phyloP scores from a whole-genome alignment of 2,329 filamentous ascomycete genomes.

The Colletotrichum cereale region DNA sequence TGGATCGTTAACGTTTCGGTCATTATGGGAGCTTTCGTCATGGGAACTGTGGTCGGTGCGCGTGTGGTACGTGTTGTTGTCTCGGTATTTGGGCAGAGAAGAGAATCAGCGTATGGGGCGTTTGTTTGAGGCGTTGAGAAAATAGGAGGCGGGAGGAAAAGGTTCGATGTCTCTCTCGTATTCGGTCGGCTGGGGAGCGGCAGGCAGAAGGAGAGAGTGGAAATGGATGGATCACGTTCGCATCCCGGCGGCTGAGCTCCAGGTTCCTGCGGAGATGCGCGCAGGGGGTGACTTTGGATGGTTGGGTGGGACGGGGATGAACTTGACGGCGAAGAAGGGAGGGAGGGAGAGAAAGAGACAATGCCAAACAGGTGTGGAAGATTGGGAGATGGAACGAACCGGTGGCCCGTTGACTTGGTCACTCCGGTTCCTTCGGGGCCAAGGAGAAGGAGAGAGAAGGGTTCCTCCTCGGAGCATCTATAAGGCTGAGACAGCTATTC shows the following conservation, averaged over 20 bases:
- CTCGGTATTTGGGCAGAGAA: not conserved
- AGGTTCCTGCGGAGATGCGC: slow-evolving; percentile 11
- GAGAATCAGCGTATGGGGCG: not conserved
- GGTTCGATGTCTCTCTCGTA: not conserved
- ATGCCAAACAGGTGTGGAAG: too few species aligned
- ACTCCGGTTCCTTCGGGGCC: too few species aligned
- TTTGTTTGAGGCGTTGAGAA: not conserved
- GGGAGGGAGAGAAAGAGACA: not conserved
- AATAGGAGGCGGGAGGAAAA: not conserved
- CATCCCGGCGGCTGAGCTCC: not conserved
- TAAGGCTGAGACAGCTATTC: slow-evolving; percentile 1
- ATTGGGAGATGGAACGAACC: slow-evolving; percentile 32
- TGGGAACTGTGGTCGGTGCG: not conserved
- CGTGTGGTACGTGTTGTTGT: not conserved
- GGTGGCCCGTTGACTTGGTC: slow-evolving; percentile 24
- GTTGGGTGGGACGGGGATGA: not conserved
- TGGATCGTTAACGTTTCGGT: slow-evolving; percentile 13
- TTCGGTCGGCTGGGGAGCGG: not conserved
- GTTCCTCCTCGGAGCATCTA: not conserved
- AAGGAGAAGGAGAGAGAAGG: too few species aligned
- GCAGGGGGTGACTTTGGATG: not conserved
- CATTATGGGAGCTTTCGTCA: slow-evolving; percentile 1
- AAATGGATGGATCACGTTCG: not conserved
- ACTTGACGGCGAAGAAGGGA: not conserved
- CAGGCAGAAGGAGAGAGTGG: slow-evolving; percentile 1